Base-by-base conservation (phyloP, 2,329 filamentous ascomycete genomes). In the Aspergillus intermedius region DNA sequence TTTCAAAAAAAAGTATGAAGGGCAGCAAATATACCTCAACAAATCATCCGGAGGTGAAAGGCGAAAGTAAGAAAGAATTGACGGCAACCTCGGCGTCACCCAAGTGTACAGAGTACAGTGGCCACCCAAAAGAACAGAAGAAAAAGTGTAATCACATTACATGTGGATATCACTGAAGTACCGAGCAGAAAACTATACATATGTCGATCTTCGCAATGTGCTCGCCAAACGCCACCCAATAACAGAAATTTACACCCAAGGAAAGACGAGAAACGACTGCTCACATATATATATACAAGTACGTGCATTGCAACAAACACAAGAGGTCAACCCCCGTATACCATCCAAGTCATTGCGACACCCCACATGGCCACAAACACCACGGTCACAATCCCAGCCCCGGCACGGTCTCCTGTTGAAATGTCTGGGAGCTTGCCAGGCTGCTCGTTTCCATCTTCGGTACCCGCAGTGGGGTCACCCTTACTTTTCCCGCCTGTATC, bases 401-500 rank as follows among this genome's bases (percentile, higher is more conserved):
- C 68, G n/a, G 62, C 67, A 23, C 59, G 63, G 44, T 72, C 69
- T 2, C 60, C 61, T 1, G 61, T 60, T 2, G 61, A 68, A 41
- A 71, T 61, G 6, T 53, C 52, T 3, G 53, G 51, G n/a, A 54
- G 21, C 4, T 46, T 28, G 1, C 53, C 49, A 1, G 55, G 48
- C 1, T 50, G 25, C 7, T 47, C 49, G 15, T 53, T 45, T 7
- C 56, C 46, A 2, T 42, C 52, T 41, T 53, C 55, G 19, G 61
- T 64, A 9, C 73, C 73, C 4, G 73, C 73, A 45, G 54, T 65
- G 6, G 73, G 69, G 51, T 77, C 64, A 23, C 72, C 75, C 46
- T 69, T 64, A 56, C 78, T 81, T 4, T 74, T 85, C 21, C 84
- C 84, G 45, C 84, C 84, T 1, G 68, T 80, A 3, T 68, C 58